Percentiles rank a stretch among this genome's conserved stretches.
phyloP scores from a whole-genome alignment of 108 stramenopile genomes.

The Nitzschia palea region DNA sequence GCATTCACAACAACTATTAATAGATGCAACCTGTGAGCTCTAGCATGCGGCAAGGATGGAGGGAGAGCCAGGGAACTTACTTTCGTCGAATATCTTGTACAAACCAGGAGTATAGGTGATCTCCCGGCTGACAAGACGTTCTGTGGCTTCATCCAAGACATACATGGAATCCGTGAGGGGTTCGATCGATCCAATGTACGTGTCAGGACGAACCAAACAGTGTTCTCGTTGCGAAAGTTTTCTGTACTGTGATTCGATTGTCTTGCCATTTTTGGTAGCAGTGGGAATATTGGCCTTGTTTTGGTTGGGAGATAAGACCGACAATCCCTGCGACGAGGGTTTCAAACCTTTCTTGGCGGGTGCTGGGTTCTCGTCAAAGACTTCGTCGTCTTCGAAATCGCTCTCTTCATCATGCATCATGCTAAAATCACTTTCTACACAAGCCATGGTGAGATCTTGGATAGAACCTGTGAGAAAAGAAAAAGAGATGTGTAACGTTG shows the following conservation, averaged over 20 bases:
- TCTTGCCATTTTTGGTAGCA: constrained; percentile 44
- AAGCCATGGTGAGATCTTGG: constrained; percentile 18
- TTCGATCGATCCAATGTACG: constrained; percentile 95
- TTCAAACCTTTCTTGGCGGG: constrained; percentile 29
- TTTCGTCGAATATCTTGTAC: constrained; percentile 99
- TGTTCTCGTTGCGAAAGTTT: constrained; percentile 98
- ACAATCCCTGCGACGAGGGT: constrained; percentile 12
- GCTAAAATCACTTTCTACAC: constrained; percentile 24
- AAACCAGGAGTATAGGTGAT: constrained; percentile 95
- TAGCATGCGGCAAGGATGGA: too few species aligned
- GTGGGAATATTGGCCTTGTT: constrained; percentile 25
- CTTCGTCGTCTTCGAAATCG: constrained; percentile 36
- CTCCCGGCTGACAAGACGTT: constrained; percentile 69
- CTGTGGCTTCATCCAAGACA: constrained; percentile 66
- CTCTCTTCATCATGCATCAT: constrained; percentile 34
- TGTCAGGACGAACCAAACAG: constrained; percentile 97
- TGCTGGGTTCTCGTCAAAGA: constrained; percentile 44
- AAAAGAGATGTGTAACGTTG: too few species aligned
- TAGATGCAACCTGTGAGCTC: background rate
- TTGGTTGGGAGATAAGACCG: constrained; percentile 35
- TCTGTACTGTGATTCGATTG: constrained; percentile 89
- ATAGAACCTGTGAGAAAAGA: constrained; percentile 1
- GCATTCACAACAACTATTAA: constrained; percentile 94
- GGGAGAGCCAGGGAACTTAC: constrained; percentile 34
- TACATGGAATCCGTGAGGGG: constrained; percentile 86